Evolutionary conservation across 2,329 filamentous ascomycete species (phyloP).

Genomic region (Fusarium sp.): DNA sequence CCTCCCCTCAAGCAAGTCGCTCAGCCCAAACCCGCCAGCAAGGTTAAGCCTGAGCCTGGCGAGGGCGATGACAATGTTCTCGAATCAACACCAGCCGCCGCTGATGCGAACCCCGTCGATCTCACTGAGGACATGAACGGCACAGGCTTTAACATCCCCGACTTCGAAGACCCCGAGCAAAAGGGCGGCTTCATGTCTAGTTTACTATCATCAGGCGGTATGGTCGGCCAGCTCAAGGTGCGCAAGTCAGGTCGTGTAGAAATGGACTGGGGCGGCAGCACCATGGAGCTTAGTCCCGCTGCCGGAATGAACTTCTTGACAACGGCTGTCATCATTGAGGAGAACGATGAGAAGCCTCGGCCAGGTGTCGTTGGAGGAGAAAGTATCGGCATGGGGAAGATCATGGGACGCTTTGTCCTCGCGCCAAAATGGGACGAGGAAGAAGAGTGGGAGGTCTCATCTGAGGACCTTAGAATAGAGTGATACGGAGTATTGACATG

Average conservation of each 20-base stretch:
- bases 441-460: conserved; percentile 67
- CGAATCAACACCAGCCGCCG: conserved; percentile 49
- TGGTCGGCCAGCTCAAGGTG: conserved; percentile 72
- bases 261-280: conserved; percentile 73
- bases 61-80: conserved; percentile 59
- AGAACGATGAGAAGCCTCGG: conserved; percentile 67
- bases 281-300: conserved; percentile 66
- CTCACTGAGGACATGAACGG: conserved; percentile 58
- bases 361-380: conserved; percentile 62
- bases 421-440: conserved; percentile 72
- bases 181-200: conserved; percentile 57
- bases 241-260: conserved; percentile 74
- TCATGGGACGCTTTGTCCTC: conserved; percentile 74
- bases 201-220: conserved; percentile 67
- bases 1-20: conserved; percentile 64
- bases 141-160: conserved; percentile 25
- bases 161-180: conserved; percentile 54
- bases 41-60: conserved; percentile 61
- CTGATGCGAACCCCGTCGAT: conserved; percentile 56
- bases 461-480: conserved; percentile 53
- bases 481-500: conserved; percentile 4
- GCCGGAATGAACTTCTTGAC: conserved; percentile 71
- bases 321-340: conserved; percentile 72
- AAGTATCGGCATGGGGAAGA: conserved; percentile 74
- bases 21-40: conserved; percentile 45